These are phyloP conservation scores for Sequoia sempervirens DNA, from an alignment of 75 land plant genomes.

Conservation along the genomic window DNA sequence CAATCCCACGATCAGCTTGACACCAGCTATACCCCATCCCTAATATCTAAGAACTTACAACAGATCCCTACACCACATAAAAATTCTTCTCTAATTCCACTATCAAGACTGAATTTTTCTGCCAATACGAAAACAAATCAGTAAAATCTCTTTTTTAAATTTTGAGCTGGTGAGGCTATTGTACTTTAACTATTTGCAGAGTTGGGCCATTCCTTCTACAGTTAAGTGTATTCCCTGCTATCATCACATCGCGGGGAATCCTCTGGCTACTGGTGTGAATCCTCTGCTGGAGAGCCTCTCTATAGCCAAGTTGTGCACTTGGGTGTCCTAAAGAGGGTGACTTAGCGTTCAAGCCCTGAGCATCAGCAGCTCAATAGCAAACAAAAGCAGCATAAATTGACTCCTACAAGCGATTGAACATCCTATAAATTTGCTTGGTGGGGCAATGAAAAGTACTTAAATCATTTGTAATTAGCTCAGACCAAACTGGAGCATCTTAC, in stretches of 20 bases:
- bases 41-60: background rate
- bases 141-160: background rate
- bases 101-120: background rate
- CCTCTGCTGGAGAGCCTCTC: background rate
- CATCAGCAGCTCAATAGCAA: background rate
- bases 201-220: background rate
- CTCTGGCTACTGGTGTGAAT: background rate
- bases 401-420: background rate
- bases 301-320: too few relatives aligned
- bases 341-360: background rate
- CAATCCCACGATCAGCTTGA: background rate
- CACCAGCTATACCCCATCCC: conserved; percentile 5
- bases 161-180: background rate
- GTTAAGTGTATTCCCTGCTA: background rate
- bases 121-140: background rate
- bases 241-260: background rate
- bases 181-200: background rate
- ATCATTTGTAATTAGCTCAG: background rate
- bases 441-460: background rate
- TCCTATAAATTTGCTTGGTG: background rate
- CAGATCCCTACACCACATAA: background rate
- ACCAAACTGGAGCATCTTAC: background rate
- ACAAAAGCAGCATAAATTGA: background rate
- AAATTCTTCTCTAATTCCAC: background rate
- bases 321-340: background rate